Conservation (phyloP, 352 stramenopile genomes). For the Stephanocyclus meneghinianus region DNA sequence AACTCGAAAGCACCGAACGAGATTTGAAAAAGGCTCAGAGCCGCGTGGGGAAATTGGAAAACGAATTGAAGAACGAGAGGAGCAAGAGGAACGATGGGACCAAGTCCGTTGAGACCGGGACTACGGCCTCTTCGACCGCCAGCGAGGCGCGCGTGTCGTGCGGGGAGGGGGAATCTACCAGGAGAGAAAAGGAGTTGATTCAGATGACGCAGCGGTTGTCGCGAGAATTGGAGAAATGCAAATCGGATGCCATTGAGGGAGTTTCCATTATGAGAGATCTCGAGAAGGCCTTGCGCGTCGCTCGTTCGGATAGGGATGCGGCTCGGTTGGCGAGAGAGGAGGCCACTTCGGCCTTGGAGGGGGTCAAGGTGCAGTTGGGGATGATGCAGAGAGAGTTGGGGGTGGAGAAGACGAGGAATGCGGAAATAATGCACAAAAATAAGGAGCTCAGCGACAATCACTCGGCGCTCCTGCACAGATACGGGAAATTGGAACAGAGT, state of each 20-base stretch:
- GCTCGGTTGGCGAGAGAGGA: constrained; percentile 12
- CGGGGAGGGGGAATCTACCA: too few species aligned
- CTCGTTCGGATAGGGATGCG: constrained; percentile 20
- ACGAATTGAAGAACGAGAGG: not conserved
- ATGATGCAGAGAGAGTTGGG: not conserved
- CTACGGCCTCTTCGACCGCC: not conserved
- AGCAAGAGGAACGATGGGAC: not conserved
- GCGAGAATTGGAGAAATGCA: constrained; percentile 30
- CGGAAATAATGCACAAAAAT: not conserved
- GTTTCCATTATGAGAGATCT: constrained; percentile 36
- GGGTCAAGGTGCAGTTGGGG: constrained; percentile 7
- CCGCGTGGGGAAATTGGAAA: constrained; percentile 5
- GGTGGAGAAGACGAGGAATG: not conserved
- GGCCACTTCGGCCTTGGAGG: not conserved
- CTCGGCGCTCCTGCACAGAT: not conserved
- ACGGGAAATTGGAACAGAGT: constrained; percentile 2
- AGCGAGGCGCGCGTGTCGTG: too few species aligned
- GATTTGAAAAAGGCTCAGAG: constrained; percentile 12
- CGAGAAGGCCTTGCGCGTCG: constrained; percentile 14
- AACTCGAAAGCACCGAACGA: constrained; percentile 28
- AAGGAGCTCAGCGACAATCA: not conserved
- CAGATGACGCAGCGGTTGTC: not conserved
- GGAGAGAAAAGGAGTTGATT: not conserved
- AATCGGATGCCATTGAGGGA: constrained; percentile 35
- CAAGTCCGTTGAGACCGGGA: not conserved